A percentile compares a stretch with the other conserved stretches of the same genome.
phyloP scores from a whole-genome alignment of 306 rosid genomes.

The Benincasa hispida region DNA sequence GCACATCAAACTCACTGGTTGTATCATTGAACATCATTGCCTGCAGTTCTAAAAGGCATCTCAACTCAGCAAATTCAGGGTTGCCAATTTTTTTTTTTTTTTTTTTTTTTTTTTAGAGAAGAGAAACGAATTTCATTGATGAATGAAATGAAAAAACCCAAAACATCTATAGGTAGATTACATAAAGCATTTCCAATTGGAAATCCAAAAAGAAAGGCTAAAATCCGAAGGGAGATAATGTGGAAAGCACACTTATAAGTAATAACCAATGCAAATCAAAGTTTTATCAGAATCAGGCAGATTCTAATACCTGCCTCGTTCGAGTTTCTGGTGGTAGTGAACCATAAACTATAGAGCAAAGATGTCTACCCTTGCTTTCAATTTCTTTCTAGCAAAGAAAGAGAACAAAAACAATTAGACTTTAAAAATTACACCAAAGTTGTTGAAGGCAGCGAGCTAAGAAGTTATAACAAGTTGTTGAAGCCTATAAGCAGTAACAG shows the following conservation, averaged over 20 bases:
- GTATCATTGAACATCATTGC: slow-evolving; percentile 82
- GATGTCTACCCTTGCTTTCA: slow-evolving; percentile 59
- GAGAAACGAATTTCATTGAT: too few species aligned
- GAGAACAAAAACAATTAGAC: neutral
- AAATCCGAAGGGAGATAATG: too few species aligned
- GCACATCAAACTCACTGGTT: slow-evolving; percentile 85
- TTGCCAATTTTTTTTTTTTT: neutral
- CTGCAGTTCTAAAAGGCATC: slow-evolving; percentile 57
- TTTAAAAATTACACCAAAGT: neutral
- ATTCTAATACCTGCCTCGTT: slow-evolving; percentile 73
- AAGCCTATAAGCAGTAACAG: neutral
- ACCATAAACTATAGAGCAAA: slow-evolving; percentile 94
- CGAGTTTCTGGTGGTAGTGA: slow-evolving; percentile 97
- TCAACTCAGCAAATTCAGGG: slow-evolving; percentile 21
- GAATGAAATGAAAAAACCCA: too few species aligned
- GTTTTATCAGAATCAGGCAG: slow-evolving; percentile 9
- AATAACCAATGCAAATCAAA: slow-evolving; percentile 6
- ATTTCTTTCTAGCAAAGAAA: slow-evolving; percentile 45
- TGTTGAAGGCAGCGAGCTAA: neutral
- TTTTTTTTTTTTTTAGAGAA: too few species aligned
- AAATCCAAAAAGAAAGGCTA: too few species aligned
- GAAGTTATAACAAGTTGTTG: neutral
- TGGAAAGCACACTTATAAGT: slow-evolving; percentile 1
- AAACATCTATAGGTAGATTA: too few species aligned
- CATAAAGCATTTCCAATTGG: too few species aligned